Conservation (phyloP, 2,329 filamentous ascomycete genomes). For the Nannizziopsis arthrosporioides region DNA sequence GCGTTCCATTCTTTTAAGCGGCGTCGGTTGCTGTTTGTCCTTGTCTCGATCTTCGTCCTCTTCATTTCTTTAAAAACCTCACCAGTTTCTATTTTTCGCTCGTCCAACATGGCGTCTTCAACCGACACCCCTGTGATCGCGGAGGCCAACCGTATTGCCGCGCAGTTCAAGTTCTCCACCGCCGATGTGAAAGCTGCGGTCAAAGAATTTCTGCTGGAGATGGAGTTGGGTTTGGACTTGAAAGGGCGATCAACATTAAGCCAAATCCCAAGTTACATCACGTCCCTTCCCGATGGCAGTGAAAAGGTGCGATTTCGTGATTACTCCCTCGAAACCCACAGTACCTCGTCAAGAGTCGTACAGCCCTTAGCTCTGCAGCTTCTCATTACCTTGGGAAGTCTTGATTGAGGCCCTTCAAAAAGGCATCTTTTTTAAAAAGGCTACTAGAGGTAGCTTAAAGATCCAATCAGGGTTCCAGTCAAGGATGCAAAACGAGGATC, state of each 20-base stretch:
- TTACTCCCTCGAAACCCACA: no score
- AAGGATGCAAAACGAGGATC: not conserved
- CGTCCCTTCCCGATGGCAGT: constrained; percentile 87
- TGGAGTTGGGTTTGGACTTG: constrained; percentile 65
- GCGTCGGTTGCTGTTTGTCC: no score
- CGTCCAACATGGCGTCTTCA: constrained; percentile 7
- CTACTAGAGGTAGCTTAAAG: not conserved
- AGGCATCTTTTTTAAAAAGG: no score
- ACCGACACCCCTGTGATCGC: constrained; percentile 38
- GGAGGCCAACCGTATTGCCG: constrained; percentile 68
- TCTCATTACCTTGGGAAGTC: no score
- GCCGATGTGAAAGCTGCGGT: constrained; percentile 69
- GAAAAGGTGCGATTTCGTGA: constrained; percentile 59
- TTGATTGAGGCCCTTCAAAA: no score
- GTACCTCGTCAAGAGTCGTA: no score
- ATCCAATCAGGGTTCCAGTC: not conserved
- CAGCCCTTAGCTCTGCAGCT: no score
- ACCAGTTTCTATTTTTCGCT: not conserved
- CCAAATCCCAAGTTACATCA: constrained; percentile 97
- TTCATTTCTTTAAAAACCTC: not conserved
- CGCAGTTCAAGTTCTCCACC: constrained; percentile 73
- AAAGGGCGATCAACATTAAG: constrained; percentile 71
- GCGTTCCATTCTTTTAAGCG: no score
- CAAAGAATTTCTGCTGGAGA: constrained; percentile 73
- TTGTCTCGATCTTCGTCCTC: not conserved